A percentile compares a stretch with the other conserved stretches of the same genome.
Conservation (phyloP, 2,329 filamentous ascomycete genomes). For the Epichloe sibirici region DNA sequence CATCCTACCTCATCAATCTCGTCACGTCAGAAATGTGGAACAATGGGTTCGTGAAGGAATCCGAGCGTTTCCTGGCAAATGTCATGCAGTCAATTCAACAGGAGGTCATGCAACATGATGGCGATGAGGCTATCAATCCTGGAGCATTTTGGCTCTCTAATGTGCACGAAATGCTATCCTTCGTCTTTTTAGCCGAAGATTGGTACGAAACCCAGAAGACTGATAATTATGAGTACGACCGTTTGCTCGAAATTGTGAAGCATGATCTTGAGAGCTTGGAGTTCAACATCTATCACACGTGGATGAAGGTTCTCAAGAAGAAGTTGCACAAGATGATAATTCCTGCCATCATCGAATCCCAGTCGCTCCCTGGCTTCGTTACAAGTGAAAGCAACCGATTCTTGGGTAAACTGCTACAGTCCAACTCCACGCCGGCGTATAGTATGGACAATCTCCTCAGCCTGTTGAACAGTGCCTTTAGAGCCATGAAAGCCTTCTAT, state of each 20-base stretch:
- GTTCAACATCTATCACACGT: constrained; percentile 99
- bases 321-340: constrained; percentile 99
- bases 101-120: constrained; percentile 98
- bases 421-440: constrained; percentile 84
- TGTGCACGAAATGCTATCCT: constrained; percentile 98
- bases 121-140: constrained; percentile 92
- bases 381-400: constrained; percentile 98
- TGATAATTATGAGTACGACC: constrained; percentile 98
- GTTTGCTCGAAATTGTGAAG: constrained; percentile 95
- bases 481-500: constrained; percentile 98
- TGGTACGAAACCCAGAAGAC: constrained; percentile 99
- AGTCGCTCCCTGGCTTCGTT: constrained; percentile 94
- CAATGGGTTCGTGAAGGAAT: constrained; percentile 98
- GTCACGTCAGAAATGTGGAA: constrained; percentile 99
- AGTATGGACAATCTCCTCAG: constrained; percentile 99
- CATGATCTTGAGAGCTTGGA: constrained; percentile 96
- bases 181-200: constrained; percentile 96
- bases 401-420: constrained; percentile 88
- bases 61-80: constrained; percentile 94
- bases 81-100: constrained; percentile 99
- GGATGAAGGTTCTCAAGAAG: constrained; percentile 99
- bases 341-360: constrained; percentile 95
- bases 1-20: constrained; percentile 95
- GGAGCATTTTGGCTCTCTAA: constrained; percentile 99
- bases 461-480: constrained; percentile 91